These are phyloP conservation scores for Phaeosphaeriaceae sp. DNA, from an alignment of 2,329 filamentous ascomycete species.

Conservation along the genomic window DNA sequence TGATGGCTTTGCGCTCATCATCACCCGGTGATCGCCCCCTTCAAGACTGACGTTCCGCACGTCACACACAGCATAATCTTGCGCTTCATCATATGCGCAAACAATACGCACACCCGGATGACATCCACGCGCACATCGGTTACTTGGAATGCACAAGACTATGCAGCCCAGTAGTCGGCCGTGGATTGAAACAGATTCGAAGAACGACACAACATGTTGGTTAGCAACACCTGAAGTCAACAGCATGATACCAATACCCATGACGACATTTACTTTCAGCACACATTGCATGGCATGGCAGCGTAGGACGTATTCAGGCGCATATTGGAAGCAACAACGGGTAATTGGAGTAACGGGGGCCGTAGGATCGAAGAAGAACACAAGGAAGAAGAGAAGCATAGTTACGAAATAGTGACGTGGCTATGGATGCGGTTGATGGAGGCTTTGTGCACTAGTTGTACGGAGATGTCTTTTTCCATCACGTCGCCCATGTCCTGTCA, in stretches of 20 bases:
- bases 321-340: background rate
- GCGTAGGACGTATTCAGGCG: background rate
- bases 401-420: background rate
- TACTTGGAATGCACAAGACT: too few relatives aligned
- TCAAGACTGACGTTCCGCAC: background rate
- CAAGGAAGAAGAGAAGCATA: background rate
- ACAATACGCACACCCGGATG: too few relatives aligned
- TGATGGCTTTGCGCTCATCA: conserved; percentile 85
- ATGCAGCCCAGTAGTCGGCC: background rate
- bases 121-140: too few relatives aligned
- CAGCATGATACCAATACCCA: background rate
- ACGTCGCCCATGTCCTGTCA: background rate
- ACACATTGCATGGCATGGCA: conserved; percentile 4
- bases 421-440: background rate
- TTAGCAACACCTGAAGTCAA: background rate
- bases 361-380: background rate
- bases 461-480: background rate
- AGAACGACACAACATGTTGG: conserved; percentile 2
- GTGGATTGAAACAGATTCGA: background rate
- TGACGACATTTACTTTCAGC: conserved; percentile 1
- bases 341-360: background rate
- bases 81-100: background rate
- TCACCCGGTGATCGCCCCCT: conserved; percentile 65
- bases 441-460: background rate
- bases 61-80: background rate